These are phyloP conservation scores for Saccharomycopsis vini DNA, from an alignment of 805 yeast genomes.

Conservation along the genomic window DNA sequence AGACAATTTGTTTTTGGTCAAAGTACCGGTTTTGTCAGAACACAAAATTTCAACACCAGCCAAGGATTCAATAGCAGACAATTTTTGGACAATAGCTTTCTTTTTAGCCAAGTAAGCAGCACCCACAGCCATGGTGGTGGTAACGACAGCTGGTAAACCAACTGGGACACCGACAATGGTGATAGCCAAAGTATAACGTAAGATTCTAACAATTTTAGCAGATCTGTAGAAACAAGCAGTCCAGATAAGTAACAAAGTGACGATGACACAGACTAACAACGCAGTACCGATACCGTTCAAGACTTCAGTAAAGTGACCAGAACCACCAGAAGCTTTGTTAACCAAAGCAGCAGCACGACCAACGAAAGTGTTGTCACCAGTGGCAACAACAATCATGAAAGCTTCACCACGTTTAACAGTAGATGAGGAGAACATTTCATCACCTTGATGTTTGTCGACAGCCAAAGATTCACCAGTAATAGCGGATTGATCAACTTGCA, in stretches of 20 bases:
- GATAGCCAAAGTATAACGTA: conserved; percentile 89
- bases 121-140: conserved; percentile 99
- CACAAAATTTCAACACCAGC: conserved; percentile 97
- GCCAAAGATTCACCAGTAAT: conserved; percentile 97
- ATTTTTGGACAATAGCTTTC: conserved; percentile 93
- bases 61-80: conserved; percentile 92
- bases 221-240: conserved; percentile 91
- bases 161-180: conserved; percentile 98
- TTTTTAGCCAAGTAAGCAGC: conserved; percentile 97
- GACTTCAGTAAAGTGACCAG: conserved; percentile 96
- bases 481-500: conserved; percentile 94
- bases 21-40: conserved; percentile 97
- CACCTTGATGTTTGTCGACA: conserved; percentile 86
- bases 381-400: conserved; percentile 87
- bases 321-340: conserved; percentile 86
- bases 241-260: conserved; percentile 86
- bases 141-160: conserved; percentile 96
- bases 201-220: conserved; percentile 73
- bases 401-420: conserved; percentile 95
- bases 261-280: conserved; percentile 78
- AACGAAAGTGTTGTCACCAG: conserved; percentile 91
- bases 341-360: conserved; percentile 97
- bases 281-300: conserved; percentile 96
- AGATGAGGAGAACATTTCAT: conserved; percentile 82
- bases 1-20: conserved; percentile 94